Evolutionary conservation across 805 yeast species (phyloP), one percentile per base, ranked within the genome.

Genomic region (Kluyveromyces wickerhamii): DNA sequence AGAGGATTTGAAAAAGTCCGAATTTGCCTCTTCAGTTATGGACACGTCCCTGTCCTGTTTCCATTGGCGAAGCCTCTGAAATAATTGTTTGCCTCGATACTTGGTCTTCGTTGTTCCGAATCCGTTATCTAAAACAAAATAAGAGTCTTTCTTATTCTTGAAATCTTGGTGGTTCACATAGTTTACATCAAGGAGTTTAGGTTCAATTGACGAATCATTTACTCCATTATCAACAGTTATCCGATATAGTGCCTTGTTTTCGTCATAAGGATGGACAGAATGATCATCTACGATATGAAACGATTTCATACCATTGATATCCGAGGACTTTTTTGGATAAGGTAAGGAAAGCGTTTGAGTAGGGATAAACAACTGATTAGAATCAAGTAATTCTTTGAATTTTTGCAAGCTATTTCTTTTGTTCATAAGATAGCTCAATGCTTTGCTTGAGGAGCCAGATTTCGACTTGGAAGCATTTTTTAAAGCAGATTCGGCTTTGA

Each of bases 391-490:
- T 14, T 28, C 31, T 9, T 17, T 28, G 23, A 28, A 14, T 12
- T 28, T 28, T 18, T 28, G 31, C 10, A 28, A 20, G 12, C 16
- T 28, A n/a, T 28, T 17, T 28, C 13, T 28, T n/a, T 28, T 28
- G 11, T 28, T 28, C 22, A 28, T 20, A 7, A 28, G 19, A 15
- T 28, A 28, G 7, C 12, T 28, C 19, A 28, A 20, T 5, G 31
- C 19, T n/a, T 14, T 14, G 22, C 12, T 28, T 7, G 31, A 11
- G 12, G 22, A n/a, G 5, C 15, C 22, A 7, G 13, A 4, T 18
- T 17, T 28, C 9, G 16, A 15, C 4, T 10, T 23, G 13, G 21
- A 10, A 11, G n/a, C 7, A 10, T 13, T 17, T 5, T n/a, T 5
- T n/a, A 28, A 9, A 4, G 13, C 21, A 11, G 21, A 17, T 12